Evolutionary conservation across 2,329 filamentous ascomycete genomes (phyloP).

Genomic region (Pseudogymnoascus sp.): DNA sequence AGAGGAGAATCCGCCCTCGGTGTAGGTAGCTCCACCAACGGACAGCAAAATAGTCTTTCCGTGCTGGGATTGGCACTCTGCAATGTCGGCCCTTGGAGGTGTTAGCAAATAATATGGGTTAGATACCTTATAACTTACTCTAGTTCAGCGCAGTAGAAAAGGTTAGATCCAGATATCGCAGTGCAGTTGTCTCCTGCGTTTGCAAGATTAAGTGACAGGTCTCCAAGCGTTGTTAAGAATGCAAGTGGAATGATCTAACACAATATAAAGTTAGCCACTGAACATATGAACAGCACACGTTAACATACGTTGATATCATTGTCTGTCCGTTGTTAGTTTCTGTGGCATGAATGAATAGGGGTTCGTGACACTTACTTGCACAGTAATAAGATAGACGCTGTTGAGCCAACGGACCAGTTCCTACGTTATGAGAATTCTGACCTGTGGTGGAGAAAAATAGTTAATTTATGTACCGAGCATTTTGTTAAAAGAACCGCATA

Average conservation of each 20-base stretch:
- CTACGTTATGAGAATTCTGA: slow-evolving; percentile 53
- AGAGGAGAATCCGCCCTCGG: slow-evolving; percentile 58
- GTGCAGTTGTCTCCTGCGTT: slow-evolving; percentile 57
- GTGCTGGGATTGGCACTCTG: slow-evolving; percentile 51
- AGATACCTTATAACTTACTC: slow-evolving; percentile 41
- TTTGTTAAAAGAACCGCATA: slow-evolving; percentile 22
- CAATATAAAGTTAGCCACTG: slow-evolving; percentile 16
- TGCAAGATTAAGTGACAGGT: slow-evolving; percentile 55
- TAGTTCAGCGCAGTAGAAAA: slow-evolving; percentile 57
- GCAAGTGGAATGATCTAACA: slow-evolving; percentile 54
- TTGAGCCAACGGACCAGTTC: slow-evolving; percentile 40
- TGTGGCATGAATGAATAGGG: background rate
- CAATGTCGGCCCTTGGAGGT: slow-evolving; percentile 37
- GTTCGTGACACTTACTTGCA: slow-evolving; percentile 37
- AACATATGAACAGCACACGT: background rate
- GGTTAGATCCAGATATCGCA: slow-evolving; percentile 47
- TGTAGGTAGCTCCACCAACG: slow-evolving; percentile 64
- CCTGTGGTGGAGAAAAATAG: slow-evolving; percentile 29
- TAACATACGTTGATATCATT: slow-evolving; percentile 39
- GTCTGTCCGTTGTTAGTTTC: slow-evolving; percentile 29
- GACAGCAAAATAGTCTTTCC: slow-evolving; percentile 68
- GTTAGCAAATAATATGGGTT: slow-evolving; percentile 2
- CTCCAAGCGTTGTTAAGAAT: slow-evolving; percentile 52
- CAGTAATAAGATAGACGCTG: slow-evolving; percentile 53
- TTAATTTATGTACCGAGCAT: background rate